A percentile compares a stretch with the other conserved stretches of the same genome.
Evolutionary conservation across 192 early-diverging fungal species (phyloP).

Genomic region (Linnemannia hyalina): DNA sequence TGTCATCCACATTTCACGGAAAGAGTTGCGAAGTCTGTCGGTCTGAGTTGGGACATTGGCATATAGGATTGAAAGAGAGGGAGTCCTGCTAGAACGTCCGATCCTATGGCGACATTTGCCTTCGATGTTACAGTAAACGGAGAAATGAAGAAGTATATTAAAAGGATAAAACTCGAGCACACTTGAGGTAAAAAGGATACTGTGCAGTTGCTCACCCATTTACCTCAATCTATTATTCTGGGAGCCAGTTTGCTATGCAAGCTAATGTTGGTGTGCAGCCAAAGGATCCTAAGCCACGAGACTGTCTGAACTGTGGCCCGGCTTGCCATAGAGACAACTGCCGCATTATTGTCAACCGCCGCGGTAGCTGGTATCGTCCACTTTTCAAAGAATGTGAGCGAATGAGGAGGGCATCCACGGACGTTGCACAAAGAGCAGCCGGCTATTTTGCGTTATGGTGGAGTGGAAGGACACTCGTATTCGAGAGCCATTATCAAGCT

Average conservation of each 20-base stretch:
- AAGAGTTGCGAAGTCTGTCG: slow-evolving; percentile 2
- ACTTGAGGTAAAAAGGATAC: too few species aligned
- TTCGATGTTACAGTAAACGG: slow-evolving; percentile 7
- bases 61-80: slow-evolving; percentile 3
- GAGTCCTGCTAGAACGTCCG: background rate
- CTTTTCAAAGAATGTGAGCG: background rate
- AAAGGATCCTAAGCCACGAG: slow-evolving; percentile 9
- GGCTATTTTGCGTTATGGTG: background rate
- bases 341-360: background rate
- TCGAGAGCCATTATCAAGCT: background rate
- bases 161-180: too few species aligned
- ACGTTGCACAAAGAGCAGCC: background rate
- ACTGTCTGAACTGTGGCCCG: background rate
- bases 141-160: background rate
- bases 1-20: slow-evolving; percentile 16
- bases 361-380: slow-evolving; percentile 3
- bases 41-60: slow-evolving; percentile 23
- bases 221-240: background rate
- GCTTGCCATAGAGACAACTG: slow-evolving; percentile 6
- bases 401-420: background rate
- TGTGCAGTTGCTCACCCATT: slow-evolving; percentile 1
- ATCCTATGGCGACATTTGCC: slow-evolving; percentile 7
- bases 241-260: background rate
- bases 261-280: background rate
- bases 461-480: background rate